These are phyloP conservation scores for Xerocomus amazonicus DNA, from an alignment of 1,284 basidiomycete species.

Conservation along the genomic window DNA sequence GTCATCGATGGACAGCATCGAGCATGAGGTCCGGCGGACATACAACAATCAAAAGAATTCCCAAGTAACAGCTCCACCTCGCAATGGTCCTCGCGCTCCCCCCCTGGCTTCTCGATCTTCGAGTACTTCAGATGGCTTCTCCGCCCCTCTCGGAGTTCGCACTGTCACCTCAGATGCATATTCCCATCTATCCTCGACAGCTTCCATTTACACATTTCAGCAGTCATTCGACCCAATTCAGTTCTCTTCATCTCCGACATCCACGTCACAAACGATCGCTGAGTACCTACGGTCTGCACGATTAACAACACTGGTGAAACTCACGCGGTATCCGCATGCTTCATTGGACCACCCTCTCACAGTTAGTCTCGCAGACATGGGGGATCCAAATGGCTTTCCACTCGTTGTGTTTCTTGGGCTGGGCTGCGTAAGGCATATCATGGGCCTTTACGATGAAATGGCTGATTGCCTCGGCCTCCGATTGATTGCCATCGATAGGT, in stretches of 20 bases:
- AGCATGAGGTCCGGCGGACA: conserved; percentile 71
- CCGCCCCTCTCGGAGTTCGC: conserved; percentile 18
- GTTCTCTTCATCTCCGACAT: conserved; percentile 42
- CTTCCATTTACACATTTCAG: conserved; percentile 41
- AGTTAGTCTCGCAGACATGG: conserved; percentile 93
- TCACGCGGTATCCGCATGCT: conserved; percentile 77
- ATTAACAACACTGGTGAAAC: conserved; percentile 77
- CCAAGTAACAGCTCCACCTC: conserved; percentile 36
- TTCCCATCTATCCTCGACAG: conserved; percentile 38
- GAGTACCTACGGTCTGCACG: conserved; percentile 82
- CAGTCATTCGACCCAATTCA: conserved; percentile 44
- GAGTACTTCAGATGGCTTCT: conserved; percentile 30
- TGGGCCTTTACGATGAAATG: conserved; percentile 95
- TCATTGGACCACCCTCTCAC: conserved; percentile 67
- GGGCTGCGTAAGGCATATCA: conserved; percentile 91
- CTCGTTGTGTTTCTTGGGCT: conserved; percentile 90
- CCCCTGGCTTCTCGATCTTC: conserved; percentile 25
- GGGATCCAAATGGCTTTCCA: conserved; percentile 76
- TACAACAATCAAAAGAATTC: conserved; percentile 56
- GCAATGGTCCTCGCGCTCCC: conserved; percentile 19
- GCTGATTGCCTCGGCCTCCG: conserved; percentile 83
- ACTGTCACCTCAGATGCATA: conserved; percentile 16
- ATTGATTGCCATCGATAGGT: conserved; percentile 93
- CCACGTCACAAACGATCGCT: conserved; percentile 68
- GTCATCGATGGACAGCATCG: conserved; percentile 80